Evolutionary conservation across 2,329 filamentous ascomycete genomes (phyloP).

Genomic region (Hypoxylon rubiginosum): DNA sequence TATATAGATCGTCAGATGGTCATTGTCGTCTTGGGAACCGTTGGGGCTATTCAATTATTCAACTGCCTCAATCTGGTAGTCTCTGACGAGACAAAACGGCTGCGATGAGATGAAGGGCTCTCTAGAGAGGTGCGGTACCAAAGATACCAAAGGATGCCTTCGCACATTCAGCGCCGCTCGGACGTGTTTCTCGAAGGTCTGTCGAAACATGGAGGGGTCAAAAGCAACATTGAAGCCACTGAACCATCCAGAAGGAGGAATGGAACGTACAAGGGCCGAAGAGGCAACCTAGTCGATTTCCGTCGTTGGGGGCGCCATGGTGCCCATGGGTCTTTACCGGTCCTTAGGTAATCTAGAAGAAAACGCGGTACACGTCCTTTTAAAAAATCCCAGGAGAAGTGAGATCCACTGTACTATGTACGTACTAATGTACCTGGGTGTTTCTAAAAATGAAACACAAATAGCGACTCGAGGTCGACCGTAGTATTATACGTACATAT

Average conservation of each 20-base stretch:
- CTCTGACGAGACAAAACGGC: constrained; percentile 48
- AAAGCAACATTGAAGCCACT: constrained; percentile 24
- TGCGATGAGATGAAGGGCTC: constrained; percentile 44
- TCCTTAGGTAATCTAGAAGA: constrained; percentile 31
- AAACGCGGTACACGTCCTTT: constrained; percentile 2
- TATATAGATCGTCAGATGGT: constrained; percentile 13
- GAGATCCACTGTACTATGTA: constrained; percentile 10
- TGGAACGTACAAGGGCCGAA: constrained; percentile 21
- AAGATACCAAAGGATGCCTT: constrained; percentile 16
- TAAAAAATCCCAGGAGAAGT: constrained; percentile 25
- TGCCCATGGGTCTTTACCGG: constrained; percentile 12
- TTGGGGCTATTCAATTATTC: constrained; percentile 35
- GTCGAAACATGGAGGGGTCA: constrained; percentile 38
- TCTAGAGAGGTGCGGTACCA: constrained; percentile 30
- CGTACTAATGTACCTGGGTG: not conserved
- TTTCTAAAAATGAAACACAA: constrained; percentile 10
- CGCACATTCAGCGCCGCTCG: constrained; percentile 6
- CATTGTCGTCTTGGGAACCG: constrained; percentile 32
- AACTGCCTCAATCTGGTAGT: constrained; percentile 49
- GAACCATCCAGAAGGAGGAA: constrained; percentile 23
- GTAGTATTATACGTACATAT: not conserved
- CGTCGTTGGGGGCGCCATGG: constrained; percentile 12
- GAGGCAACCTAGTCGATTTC: constrained; percentile 28
- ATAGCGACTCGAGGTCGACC: not conserved
- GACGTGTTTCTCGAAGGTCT: constrained; percentile 38